Conservation (phyloP, 2,329 filamentous ascomycete genomes). For the Aspergillus bombycis region DNA sequence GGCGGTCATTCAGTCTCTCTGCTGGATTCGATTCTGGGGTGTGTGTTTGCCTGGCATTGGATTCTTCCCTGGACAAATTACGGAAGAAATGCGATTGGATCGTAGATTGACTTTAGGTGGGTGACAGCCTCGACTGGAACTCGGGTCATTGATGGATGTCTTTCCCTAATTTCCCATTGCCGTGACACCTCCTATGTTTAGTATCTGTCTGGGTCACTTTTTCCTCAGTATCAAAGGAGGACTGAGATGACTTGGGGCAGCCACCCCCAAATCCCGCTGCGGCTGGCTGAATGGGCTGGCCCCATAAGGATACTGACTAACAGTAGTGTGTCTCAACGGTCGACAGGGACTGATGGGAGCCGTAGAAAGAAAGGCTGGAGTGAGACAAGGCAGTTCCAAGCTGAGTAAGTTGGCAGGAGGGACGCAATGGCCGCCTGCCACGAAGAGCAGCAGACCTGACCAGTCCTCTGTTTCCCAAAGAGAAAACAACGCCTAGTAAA, state of each 20-base stretch:
- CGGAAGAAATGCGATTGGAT: neutral
- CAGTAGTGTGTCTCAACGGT: neutral
- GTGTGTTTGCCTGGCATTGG: neutral
- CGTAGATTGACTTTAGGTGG: neutral
- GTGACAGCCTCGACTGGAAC: neutral
- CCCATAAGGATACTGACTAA: neutral
- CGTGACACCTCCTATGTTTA: neutral
- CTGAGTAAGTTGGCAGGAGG: neutral
- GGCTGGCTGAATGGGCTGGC: neutral
- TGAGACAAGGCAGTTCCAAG: neutral
- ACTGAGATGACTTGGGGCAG: neutral
- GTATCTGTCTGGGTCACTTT: neutral
- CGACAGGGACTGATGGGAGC: neutral
- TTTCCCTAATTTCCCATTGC: neutral
- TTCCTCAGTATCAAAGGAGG: neutral
- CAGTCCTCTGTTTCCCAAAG: neutral
- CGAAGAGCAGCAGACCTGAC: no score
- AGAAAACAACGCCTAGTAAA: no score
- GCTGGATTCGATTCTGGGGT: neutral
- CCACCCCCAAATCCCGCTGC: neutral
- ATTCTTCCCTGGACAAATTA: neutral
- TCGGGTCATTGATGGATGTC: neutral
- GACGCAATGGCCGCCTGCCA: no score
- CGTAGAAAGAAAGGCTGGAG: neutral
- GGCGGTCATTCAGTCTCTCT: neutral